Evolutionary conservation across 78 protist species (phyloP).

Genomic region (Speleostelium caveatum): DNA sequence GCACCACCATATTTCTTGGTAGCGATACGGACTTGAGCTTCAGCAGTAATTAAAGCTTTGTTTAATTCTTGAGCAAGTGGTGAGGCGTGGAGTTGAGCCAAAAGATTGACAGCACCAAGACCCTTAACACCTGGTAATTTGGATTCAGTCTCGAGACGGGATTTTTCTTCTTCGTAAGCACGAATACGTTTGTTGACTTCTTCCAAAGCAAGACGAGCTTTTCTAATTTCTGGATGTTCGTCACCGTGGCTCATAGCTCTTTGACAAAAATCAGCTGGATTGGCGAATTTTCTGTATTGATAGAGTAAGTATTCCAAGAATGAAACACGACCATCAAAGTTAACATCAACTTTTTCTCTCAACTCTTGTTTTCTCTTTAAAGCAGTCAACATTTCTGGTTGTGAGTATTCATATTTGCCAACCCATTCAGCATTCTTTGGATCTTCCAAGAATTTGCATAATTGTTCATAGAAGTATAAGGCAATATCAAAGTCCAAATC

Average conservation of each 20-base stretch:
- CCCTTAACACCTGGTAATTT: conserved; percentile 79
- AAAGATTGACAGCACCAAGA: conserved; percentile 80
- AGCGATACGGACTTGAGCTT: conserved; percentile 87
- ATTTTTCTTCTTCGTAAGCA: conserved; percentile 87
- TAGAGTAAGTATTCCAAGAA: conserved; percentile 83
- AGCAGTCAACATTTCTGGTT: conserved; percentile 84
- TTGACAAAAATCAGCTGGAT: conserved; percentile 88
- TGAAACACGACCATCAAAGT: conserved; percentile 87
- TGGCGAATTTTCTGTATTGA: conserved; percentile 85
- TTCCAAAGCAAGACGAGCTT: conserved; percentile 88
- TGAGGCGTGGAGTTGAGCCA: conserved; percentile 81
- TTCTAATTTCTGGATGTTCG: conserved; percentile 87
- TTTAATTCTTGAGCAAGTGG: conserved; percentile 83
- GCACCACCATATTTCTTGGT: conserved; percentile 86
- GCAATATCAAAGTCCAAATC: conserved; percentile 86
- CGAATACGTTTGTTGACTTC: conserved; percentile 87
- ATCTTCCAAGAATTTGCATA: conserved; percentile 84
- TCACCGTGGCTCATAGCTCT: conserved; percentile 81
- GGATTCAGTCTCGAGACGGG: conserved; percentile 51
- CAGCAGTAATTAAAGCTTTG: conserved; percentile 82
- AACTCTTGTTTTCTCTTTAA: conserved; percentile 86
- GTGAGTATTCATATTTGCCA: conserved; percentile 20
- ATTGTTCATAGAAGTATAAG: conserved; percentile 83
- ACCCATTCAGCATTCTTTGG: conserved; percentile 51
- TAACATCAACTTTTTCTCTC: conserved; percentile 86